Conservation (phyloP, 2,329 filamentous ascomycete species). For the Microsporum canis region DNA sequence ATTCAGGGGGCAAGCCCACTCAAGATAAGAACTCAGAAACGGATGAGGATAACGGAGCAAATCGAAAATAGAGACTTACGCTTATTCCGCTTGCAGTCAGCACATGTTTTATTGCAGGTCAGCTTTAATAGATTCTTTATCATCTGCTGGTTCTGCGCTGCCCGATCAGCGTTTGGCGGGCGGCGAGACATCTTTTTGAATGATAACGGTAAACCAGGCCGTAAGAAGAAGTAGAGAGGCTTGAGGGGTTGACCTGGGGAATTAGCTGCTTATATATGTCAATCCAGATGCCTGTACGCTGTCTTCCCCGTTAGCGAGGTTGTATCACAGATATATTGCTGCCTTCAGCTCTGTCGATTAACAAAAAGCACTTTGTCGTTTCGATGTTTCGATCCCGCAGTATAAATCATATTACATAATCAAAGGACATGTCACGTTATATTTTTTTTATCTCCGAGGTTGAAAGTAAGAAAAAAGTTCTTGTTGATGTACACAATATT, state of each 20-base stretch:
- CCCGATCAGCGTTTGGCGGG: constrained; percentile 62
- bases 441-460: background rate
- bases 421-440: background rate
- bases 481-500: background rate
- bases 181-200: constrained; percentile 10
- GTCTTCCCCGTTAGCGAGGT: background rate
- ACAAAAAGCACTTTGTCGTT: background rate
- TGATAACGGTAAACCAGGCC: background rate
- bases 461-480: background rate
- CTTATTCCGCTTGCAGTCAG: constrained; percentile 98
- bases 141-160: constrained; percentile 83
- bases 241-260: background rate
- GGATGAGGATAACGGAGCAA: background rate
- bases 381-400: background rate
- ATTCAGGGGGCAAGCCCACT: background rate
- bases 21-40: background rate
- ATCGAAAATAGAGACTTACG: constrained; percentile 46
- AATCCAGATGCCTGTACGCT: background rate
- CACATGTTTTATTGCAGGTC: constrained; percentile 90
- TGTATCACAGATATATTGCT: background rate
- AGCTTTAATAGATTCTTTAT: constrained; percentile 93
- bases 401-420: background rate
- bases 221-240: background rate
- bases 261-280: background rate
- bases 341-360: background rate